Conservation (phyloP, 2,329 filamentous ascomycete species). For the Neophaeococcomyces aloes region DNA sequence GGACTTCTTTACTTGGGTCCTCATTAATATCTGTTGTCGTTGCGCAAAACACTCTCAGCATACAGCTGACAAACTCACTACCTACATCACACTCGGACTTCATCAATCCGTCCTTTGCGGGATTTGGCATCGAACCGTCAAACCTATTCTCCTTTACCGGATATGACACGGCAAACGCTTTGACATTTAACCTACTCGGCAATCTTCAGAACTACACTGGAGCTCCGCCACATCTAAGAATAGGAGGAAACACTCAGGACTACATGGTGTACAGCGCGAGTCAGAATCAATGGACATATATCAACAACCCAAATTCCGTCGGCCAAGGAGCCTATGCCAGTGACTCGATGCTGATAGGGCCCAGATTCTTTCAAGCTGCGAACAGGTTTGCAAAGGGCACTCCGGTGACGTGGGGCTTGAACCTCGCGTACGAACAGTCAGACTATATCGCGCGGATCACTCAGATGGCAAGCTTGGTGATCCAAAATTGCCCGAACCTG, state of each 20-base stretch:
- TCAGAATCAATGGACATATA: conserved; percentile 29
- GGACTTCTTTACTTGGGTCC: background rate
- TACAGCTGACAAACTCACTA: conserved; percentile 9
- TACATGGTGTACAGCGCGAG: conserved; percentile 37
- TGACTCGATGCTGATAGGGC: conserved; percentile 39
- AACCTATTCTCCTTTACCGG: conserved; percentile 45
- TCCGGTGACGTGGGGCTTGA: conserved; percentile 41
- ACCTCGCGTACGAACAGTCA: conserved; percentile 37
- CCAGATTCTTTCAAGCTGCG: conserved; percentile 38
- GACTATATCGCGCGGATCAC: conserved; percentile 38
- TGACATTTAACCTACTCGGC: conserved; percentile 39
- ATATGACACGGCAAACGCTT: conserved; percentile 30
- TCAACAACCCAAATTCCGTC: conserved; percentile 27
- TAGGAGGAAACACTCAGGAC: conserved; percentile 44
- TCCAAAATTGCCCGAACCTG: conserved; percentile 16
- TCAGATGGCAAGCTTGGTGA: conserved; percentile 27
- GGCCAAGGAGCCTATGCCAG: conserved; percentile 33
- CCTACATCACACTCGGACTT: conserved; percentile 14
- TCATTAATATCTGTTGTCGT: conserved; percentile 6
- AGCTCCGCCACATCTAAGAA: conserved; percentile 38
- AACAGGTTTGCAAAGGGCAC: conserved; percentile 42
- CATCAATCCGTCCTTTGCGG: conserved; percentile 37
- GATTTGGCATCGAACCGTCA: conserved; percentile 44
- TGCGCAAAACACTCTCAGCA: conserved; percentile 4
- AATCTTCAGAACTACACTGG: conserved; percentile 42